Conservation (phyloP, 2,329 filamentous ascomycete genomes). For the Polychaeton citri region DNA sequence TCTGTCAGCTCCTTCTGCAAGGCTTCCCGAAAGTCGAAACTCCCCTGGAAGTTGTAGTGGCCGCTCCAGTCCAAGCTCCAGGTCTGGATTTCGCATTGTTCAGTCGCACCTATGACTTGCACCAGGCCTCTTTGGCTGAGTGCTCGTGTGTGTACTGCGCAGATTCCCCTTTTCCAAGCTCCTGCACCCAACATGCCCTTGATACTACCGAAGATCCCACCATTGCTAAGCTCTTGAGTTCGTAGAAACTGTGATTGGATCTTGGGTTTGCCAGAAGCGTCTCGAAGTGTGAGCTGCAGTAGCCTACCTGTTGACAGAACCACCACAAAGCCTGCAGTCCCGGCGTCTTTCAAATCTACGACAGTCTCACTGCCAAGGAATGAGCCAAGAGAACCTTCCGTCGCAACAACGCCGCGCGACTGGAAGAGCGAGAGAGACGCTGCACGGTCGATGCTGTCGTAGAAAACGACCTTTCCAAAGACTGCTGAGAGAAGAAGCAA, state of each 20-base stretch:
- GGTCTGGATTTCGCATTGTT: slow-evolving; percentile 62
- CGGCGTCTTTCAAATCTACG: slow-evolving; percentile 65
- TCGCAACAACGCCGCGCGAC: slow-evolving; percentile 52
- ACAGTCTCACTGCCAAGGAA: slow-evolving; percentile 68
- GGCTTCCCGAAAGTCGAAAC: slow-evolving; percentile 54
- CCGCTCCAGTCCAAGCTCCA: slow-evolving; percentile 88
- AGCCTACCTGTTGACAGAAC: slow-evolving; percentile 75
- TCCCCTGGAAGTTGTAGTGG: slow-evolving; percentile 60
- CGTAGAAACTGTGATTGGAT: slow-evolving; percentile 68
- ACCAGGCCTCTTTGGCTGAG: slow-evolving; percentile 67
- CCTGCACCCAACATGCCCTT: slow-evolving; percentile 61
- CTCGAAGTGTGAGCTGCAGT: slow-evolving; percentile 73
- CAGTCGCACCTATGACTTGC: slow-evolving; percentile 67
- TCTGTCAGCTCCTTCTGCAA: slow-evolving; percentile 51
- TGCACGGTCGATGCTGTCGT: slow-evolving; percentile 87
- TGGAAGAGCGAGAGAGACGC: slow-evolving; percentile 73
- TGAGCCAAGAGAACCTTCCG: slow-evolving; percentile 56
- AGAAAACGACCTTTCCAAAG: slow-evolving; percentile 78
- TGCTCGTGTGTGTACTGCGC: slow-evolving; percentile 62
- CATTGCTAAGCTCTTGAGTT: slow-evolving; percentile 40
- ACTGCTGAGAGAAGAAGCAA: slow-evolving; percentile 75
- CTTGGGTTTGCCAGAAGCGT: slow-evolving; percentile 71
- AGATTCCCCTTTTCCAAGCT: slow-evolving; percentile 61
- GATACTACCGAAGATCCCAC: slow-evolving; percentile 69
- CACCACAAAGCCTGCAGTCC: slow-evolving; percentile 76